Evolutionary conservation across 2,329 filamentous ascomycete species (phyloP), one percentile per base, ranked within the genome.

Genomic region (Stachybotrys chartarum): DNA sequence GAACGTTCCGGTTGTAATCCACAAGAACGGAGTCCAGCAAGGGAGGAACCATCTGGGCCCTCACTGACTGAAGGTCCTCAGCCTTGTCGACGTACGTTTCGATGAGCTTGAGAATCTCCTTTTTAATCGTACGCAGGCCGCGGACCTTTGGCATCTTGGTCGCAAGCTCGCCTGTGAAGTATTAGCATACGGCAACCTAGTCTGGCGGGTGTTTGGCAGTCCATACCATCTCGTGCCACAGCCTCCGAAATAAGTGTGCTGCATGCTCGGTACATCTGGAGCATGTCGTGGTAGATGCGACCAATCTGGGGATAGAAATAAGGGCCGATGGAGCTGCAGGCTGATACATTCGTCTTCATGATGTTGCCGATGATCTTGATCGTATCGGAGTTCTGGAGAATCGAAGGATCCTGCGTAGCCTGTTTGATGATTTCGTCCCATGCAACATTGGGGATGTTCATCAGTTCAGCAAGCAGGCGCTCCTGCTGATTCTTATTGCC

Each of bases 261-360:
- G n/a, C 93, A 94, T 46, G 93, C 94, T 53, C 91, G 88, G 72
- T 97, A 99, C 95, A 99, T 99, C 66, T 94, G 93, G 56, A 99
- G 78, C 93, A 99, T 97, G 69, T 99, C 94, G 63, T 95, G 86
- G 72, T 97, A 99, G 63, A 99, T 97, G 56, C 91, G 88, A 46
- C 93, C 94, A 64, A 99, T 96, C 70, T 99, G 94, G 12, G 94
- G 93, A 68, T 96, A 97, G 73, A 99, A 99, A 75, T 97, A 99
- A 53, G 90, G 86, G 39, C 95, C 94, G 56, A 99, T 94, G 1
- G 94, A 97, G 42, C 90, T 90, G 72, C 94, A 99, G 42, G 94
- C 94, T n/a, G 95, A 93, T 5, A 99, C 94, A 65, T 99, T 99
- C 1, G 94, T 99, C 82, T 99, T 99, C 94, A 99, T 99, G 69